A percentile compares a stretch with the other conserved stretches of the same genome.
phyloP scores from a whole-genome alignment of 176 grass and related monocot species.

The maize (Zea mays) region Zm-B73-REFERENCE-NAM-5.0 NC_050101.1:114998501-114999000 shows the following conservation, averaged over 20 bases:
- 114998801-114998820: constrained; percentile 55
- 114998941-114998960: constrained; percentile 40
- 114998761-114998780: constrained; percentile 46
- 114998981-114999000: constrained; percentile 58
- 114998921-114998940: constrained; percentile 54
- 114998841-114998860: constrained; percentile 64
- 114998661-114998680: constrained; percentile 31
- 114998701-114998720: constrained; percentile 42
- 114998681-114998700: constrained; percentile 49
- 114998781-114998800: constrained; percentile 70
- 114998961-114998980: constrained; percentile 40
- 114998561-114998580: constrained; percentile 55
- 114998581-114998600: constrained; percentile 70
- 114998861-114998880: constrained; percentile 50
- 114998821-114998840: constrained; percentile 52
- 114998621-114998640: constrained; percentile 41
- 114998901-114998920: constrained; percentile 54
- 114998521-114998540: constrained; percentile 55
- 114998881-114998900: constrained; percentile 49
- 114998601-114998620: constrained; percentile 36
- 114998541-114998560: constrained; percentile 53
- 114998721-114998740: background rate
- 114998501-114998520: constrained; percentile 70
- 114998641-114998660: constrained; percentile 47
- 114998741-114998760: constrained; percentile 35